Percentiles rank a stretch among this genome's conserved stretches.
Conservation (phyloP, 306 rosid species). For the Ammopiptanthus mongolicus region DNA sequence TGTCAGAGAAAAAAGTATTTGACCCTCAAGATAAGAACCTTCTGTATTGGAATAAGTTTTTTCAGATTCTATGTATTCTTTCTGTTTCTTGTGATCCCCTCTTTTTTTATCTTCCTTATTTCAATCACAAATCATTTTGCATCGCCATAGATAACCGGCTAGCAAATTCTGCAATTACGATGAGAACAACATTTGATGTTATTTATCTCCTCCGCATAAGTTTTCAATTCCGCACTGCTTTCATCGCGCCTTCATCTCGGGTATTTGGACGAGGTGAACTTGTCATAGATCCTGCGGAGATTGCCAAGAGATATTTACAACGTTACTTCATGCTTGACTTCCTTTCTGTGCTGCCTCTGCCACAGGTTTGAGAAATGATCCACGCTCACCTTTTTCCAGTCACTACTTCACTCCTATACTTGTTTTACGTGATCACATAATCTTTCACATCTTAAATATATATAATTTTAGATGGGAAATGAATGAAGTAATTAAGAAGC, state of each 20-base stretch:
- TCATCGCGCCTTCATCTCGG: slow-evolving; percentile 80
- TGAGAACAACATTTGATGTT: slow-evolving; percentile 47
- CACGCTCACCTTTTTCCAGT: not conserved
- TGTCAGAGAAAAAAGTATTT: slow-evolving; percentile 61
- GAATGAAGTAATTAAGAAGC: not conserved
- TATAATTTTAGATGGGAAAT: not conserved
- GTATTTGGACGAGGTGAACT: slow-evolving; percentile 98
- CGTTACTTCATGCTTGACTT: slow-evolving; percentile 72
- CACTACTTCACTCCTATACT: not conserved
- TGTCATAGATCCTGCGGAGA: slow-evolving; percentile 74
- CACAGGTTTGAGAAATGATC: slow-evolving; percentile 61
- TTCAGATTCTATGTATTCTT: slow-evolving; percentile 69
- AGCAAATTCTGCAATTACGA: slow-evolving; percentile 38
- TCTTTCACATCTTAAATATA: not conserved
- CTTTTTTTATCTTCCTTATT: slow-evolving; percentile 81
- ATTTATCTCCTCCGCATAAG: slow-evolving; percentile 67
- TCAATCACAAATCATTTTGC: slow-evolving; percentile 53
- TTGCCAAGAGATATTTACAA: slow-evolving; percentile 67
- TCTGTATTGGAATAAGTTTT: slow-evolving; percentile 70
- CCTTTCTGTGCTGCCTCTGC: slow-evolving; percentile 64
- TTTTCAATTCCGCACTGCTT: slow-evolving; percentile 84
- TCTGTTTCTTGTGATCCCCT: slow-evolving; percentile 80
- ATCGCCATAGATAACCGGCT: slow-evolving; percentile 62
- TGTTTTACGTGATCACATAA: not conserved
- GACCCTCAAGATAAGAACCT: slow-evolving; percentile 85